Percentiles rank a stretch among this genome's conserved stretches.
These are phyloP conservation scores for Trichoderma sp. DNA, from an alignment of 2,329 filamentous ascomycete species.

Conservation along the genomic window DNA sequence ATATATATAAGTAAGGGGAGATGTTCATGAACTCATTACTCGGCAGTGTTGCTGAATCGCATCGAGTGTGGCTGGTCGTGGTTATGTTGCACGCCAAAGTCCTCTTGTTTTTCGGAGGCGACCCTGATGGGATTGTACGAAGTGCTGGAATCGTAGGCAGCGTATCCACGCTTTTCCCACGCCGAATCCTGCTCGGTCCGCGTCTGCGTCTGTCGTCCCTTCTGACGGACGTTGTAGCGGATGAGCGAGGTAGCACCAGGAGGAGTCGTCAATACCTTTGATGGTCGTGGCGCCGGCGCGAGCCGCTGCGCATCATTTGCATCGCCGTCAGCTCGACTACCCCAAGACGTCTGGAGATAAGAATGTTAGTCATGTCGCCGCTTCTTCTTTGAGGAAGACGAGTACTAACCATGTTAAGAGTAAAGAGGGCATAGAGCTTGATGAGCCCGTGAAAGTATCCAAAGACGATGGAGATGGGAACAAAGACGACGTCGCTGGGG, in stretches of 20 bases:
- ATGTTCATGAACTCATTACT: conserved; percentile 18
- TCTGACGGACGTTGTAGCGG: conserved; percentile 46
- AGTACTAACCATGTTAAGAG: conserved; percentile 72
- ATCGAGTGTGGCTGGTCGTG: conserved; percentile 14
- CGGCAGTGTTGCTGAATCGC: conserved; percentile 7
- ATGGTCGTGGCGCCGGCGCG: conserved; percentile 46
- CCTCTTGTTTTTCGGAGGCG: conserved; percentile 17
- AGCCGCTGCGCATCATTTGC: conserved; percentile 73
- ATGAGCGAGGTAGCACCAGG: conserved; percentile 44
- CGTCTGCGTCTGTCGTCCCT: conserved; percentile 35
- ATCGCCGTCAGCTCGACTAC: conserved; percentile 88
- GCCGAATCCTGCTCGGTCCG: conserved; percentile 25
- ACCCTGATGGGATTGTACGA: conserved; percentile 35
- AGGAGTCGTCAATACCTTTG: conserved; percentile 44
- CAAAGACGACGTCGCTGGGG: conserved; percentile 73
- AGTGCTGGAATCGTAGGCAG: conserved; percentile 38
- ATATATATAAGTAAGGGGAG: background rate
- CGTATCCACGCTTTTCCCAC: conserved; percentile 36
- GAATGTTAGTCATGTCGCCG: background rate
- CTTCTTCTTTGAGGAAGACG: background rate
- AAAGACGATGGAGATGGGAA: conserved; percentile 85
- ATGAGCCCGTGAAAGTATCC: conserved; percentile 91
- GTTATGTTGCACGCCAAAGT: background rate
- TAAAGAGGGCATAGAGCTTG: conserved; percentile 84
- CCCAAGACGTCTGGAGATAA: conserved; percentile 78